phyloP scores from a whole-genome alignment of 108 stramenopile species.

The Aurantiochytrium sp. region DNA sequence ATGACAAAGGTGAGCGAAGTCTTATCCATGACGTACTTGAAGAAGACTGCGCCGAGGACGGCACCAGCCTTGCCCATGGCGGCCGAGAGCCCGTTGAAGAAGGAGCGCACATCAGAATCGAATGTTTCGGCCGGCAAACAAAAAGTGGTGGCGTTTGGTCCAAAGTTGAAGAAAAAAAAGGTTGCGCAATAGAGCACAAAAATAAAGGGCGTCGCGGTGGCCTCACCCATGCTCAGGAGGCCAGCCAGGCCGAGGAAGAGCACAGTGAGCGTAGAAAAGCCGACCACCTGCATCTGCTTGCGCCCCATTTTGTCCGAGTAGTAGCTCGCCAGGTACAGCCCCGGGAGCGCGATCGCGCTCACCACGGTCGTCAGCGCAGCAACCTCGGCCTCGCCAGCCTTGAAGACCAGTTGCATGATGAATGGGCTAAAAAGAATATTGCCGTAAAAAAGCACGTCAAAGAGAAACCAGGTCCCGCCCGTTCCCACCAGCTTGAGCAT shows the following conservation, averaged over 20 bases:
- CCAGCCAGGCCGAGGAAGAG: neutral
- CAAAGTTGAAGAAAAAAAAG: constrained; percentile 54
- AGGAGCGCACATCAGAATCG: constrained; percentile 47
- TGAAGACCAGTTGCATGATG: neutral
- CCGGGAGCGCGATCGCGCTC: constrained; percentile 46
- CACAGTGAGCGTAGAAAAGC: constrained; percentile 25
- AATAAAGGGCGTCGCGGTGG: neutral
- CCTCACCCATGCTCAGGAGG: neutral
- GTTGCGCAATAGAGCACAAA: constrained; percentile 30
- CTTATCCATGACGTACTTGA: constrained; percentile 5
- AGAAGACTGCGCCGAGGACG: neutral
- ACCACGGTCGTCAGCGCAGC: constrained; percentile 39
- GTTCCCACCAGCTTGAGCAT: constrained; percentile 41
- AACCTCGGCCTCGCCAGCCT: neutral
- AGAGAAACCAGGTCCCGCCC: constrained; percentile 56
- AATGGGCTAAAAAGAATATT: neutral
- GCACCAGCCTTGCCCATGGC: constrained; percentile 50
- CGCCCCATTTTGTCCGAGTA: constrained; percentile 36
- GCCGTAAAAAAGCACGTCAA: constrained; percentile 57
- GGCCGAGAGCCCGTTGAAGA: constrained; percentile 54
- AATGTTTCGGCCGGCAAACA: constrained; percentile 57
- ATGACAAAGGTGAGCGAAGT: constrained; percentile 2
- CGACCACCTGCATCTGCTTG: constrained; percentile 43
- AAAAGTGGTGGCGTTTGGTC: constrained; percentile 61
- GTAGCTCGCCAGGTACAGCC: constrained; percentile 43